Evolutionary conservation across 352 stramenopile species (phyloP).

Genomic region (Phytophthora podocarpi): DNA sequence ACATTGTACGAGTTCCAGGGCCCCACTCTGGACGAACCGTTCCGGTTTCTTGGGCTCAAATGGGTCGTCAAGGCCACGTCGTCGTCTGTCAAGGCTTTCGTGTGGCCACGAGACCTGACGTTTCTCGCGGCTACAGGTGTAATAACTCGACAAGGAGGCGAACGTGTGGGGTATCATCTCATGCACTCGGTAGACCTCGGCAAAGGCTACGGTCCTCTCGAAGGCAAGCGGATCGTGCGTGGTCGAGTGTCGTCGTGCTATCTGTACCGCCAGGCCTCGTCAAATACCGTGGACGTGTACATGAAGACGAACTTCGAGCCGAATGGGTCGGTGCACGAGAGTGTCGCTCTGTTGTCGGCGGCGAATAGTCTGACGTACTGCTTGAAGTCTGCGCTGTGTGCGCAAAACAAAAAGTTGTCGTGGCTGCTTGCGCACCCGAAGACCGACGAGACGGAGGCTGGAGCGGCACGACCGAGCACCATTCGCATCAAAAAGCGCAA

Average conservation of each 20-base stretch:
- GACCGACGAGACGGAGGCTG: constrained; percentile 10
- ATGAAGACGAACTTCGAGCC: constrained; percentile 54
- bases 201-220: constrained; percentile 32
- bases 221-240: constrained; percentile 39
- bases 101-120: constrained; percentile 50
- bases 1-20: constrained; percentile 41
- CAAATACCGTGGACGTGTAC: constrained; percentile 50
- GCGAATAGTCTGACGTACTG: constrained; percentile 44
- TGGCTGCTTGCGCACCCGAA: constrained; percentile 44
- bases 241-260: constrained; percentile 50
- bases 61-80: constrained; percentile 43
- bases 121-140: constrained; percentile 56
- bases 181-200: constrained; percentile 55
- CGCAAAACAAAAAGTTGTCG: constrained; percentile 61
- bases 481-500: constrained; percentile 25
- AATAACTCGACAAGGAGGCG: constrained; percentile 40
- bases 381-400: constrained; percentile 37
- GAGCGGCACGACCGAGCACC: constrained; percentile 20
- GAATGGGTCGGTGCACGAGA: constrained; percentile 38
- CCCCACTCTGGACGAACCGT: constrained; percentile 45
- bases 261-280: constrained; percentile 44
- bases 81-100: constrained; percentile 36
- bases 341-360: constrained; percentile 37
- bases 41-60: constrained; percentile 48
- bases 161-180: constrained; percentile 62